Conservation (phyloP, 2,329 filamentous ascomycete species). For the Penicillium sclerotigenum region DNA sequence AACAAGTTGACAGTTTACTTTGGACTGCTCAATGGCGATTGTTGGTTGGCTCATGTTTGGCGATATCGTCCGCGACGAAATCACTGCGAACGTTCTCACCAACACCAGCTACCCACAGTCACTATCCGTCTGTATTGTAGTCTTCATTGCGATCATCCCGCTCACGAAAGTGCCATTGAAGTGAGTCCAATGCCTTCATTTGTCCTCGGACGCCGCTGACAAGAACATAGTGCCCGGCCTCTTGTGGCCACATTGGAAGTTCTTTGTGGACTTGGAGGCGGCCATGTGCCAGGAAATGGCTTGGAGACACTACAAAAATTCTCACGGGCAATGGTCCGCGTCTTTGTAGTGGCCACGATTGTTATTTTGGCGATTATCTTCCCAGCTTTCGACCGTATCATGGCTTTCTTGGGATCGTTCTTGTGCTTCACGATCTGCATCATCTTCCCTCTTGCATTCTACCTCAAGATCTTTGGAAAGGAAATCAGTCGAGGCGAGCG, state of each 20-base stretch:
- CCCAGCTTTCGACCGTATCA: conserved; percentile 83
- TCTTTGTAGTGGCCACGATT: conserved; percentile 67
- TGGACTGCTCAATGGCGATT: conserved; percentile 79
- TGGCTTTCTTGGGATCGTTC: conserved; percentile 84
- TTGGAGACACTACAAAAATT: conserved; percentile 54
- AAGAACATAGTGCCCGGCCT: conserved; percentile 61
- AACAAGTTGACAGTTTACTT: conserved; percentile 56
- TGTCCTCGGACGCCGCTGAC: conserved; percentile 19
- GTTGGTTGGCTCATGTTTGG: conserved; percentile 93
- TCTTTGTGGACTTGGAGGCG: conserved; percentile 67
- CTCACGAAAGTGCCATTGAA: conserved; percentile 93
- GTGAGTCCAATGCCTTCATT: conserved; percentile 31
- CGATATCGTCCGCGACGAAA: conserved; percentile 78
- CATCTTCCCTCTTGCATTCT: conserved; percentile 82
- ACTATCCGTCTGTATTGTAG: conserved; percentile 74
- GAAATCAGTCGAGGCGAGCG: conserved; percentile 65
- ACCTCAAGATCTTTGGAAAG: conserved; percentile 80
- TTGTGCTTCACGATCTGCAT: conserved; percentile 94
- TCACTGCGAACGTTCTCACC: conserved; percentile 83
- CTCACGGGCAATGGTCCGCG: conserved; percentile 60
- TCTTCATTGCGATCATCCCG: conserved; percentile 88
- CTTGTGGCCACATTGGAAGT: conserved; percentile 84
- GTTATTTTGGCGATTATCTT: conserved; percentile 70
- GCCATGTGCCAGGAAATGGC: conserved; percentile 34
- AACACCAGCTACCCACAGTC: conserved; percentile 69